Evolutionary conservation across 225 moss, liverwort and hornwort species (phyloP).

Genomic region (Polytrichum formosum): DNA sequence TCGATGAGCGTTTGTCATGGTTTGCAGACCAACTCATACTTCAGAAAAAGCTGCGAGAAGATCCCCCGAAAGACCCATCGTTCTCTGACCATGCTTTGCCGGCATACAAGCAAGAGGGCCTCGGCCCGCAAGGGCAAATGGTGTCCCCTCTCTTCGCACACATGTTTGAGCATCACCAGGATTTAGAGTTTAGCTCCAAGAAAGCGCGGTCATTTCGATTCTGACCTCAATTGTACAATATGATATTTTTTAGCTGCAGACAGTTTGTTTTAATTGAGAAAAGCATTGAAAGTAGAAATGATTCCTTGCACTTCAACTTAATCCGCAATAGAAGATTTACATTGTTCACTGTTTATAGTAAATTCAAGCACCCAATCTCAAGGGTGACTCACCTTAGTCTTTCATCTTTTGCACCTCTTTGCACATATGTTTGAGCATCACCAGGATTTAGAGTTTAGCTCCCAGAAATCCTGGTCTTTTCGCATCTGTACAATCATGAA

Average conservation of each 20-base stretch:
- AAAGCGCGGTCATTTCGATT: slow-evolving; percentile 57
- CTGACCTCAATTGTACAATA: slow-evolving; percentile 4
- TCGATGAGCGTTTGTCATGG: slow-evolving; percentile 71
- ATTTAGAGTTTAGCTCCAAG: slow-evolving; percentile 20
- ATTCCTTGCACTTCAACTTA: too few species aligned
- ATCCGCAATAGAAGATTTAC: too few species aligned
- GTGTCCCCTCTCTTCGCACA: slow-evolving; percentile 58
- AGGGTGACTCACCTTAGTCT: too few species aligned
- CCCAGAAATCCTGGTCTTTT: slow-evolving; percentile 46
- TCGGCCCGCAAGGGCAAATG: slow-evolving; percentile 58
- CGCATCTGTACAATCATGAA: slow-evolving; percentile 9
- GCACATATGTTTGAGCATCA: slow-evolving; percentile 45
- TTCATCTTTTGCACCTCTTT: slow-evolving; percentile 35
- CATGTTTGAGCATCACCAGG: slow-evolving; percentile 45
- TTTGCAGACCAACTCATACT: slow-evolving; percentile 90
- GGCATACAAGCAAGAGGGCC: slow-evolving; percentile 28
- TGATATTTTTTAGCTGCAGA: too few species aligned
- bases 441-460: slow-evolving; percentile 17
- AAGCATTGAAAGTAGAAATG: too few species aligned
- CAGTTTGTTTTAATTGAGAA: too few species aligned
- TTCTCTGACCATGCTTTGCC: slow-evolving; percentile 44
- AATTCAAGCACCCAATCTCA: too few species aligned
- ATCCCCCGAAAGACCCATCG: slow-evolving; percentile 45
- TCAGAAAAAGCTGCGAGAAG: slow-evolving; percentile 69
- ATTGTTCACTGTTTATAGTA: too few species aligned